These are phyloP conservation scores for Clonostachys rosea DNA, from an alignment of 2,329 filamentous ascomycete species.

Conservation along the genomic window DNA sequence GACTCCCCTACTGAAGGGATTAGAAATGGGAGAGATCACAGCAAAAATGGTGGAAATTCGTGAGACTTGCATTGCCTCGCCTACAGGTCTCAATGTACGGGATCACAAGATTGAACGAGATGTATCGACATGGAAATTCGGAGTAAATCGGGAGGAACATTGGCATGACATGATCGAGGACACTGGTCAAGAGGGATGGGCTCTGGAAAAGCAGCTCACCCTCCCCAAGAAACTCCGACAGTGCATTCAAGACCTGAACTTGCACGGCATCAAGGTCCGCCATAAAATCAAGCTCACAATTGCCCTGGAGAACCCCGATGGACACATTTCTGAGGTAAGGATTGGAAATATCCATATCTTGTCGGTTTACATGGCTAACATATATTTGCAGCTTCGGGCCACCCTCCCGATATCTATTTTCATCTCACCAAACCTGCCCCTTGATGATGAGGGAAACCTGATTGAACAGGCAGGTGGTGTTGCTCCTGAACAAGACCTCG, in stretches of 20 bases:
- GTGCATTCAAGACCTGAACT: slow-evolving; percentile 87
- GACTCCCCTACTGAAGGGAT: slow-evolving; percentile 81
- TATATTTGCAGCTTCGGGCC: slow-evolving; percentile 63
- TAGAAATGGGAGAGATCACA: slow-evolving; percentile 78
- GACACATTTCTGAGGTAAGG: slow-evolving; percentile 81
- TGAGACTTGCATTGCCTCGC: slow-evolving; percentile 54
- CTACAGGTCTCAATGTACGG: slow-evolving; percentile 38
- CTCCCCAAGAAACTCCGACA: slow-evolving; percentile 77
- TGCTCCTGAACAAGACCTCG: slow-evolving; percentile 44
- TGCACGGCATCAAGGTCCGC: slow-evolving; percentile 82
- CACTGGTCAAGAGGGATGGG: slow-evolving; percentile 61
- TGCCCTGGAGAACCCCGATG: slow-evolving; percentile 89
- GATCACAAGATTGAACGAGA: slow-evolving; percentile 61
- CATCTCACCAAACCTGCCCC: slow-evolving; percentile 88
- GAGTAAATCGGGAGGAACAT: slow-evolving; percentile 52
- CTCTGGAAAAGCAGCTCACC: slow-evolving; percentile 55
- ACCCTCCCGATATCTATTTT: slow-evolving; percentile 90
- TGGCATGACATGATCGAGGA: slow-evolving; percentile 68
- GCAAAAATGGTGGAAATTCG: slow-evolving; percentile 77
- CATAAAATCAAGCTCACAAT: slow-evolving; percentile 92
- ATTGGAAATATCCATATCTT: neutral
- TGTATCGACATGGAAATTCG: slow-evolving; percentile 55
- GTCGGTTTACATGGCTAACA: slow-evolving; percentile 5
- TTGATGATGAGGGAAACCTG: slow-evolving; percentile 83
- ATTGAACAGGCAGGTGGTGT: slow-evolving; percentile 49